Evolutionary conservation across 345 rosid genomes (phyloP), one percentile per base, ranked within the genome.

Genomic region (Hibiscus tridactylites): DNA sequence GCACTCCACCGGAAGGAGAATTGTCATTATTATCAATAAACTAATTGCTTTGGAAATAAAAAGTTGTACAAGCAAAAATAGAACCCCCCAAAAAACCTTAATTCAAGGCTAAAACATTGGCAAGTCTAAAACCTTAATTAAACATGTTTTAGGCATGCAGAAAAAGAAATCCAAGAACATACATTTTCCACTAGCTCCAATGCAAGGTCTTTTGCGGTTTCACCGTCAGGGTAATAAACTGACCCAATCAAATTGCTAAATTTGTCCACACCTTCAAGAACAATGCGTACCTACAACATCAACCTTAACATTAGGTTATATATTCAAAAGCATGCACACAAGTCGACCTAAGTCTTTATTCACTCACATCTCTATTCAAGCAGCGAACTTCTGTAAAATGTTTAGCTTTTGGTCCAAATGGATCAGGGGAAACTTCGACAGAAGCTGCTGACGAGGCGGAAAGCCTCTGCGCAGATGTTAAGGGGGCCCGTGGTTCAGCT

Each of bases 251-350:
- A 81, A 80, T 91, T 96, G 84, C 85, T 90, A 84, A 85, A 88
- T 71, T 92, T 91, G 83, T 96, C 99, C 72, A 88, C 94, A 35
- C 98, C 98, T 87, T 96, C 99, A 72, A 96, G 84, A 70, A 96
- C 98, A 79, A 96, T 85, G 29, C 99, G 97, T 29, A 96, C 99
- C 99, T 96, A 73, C 59, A 78, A 77, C 78, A 73, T 39, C 71
- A 79, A 73, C 54, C 60, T 44, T 54, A 53, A 72, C 65, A 28
- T 82, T 69, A 75, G 76, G 19, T 68, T 57, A 61, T 61, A 17
- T 46, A 73, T 67, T 74, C 39, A 72, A 31, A 53, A 73, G 35
- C 44, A 72, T 65, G 12, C 44, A 50, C 6, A 5, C 24, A 73
- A 63, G 50, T 72, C 62, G 73, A 49, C n/a, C 59, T 65, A 39